A percentile compares a stretch with the other conserved stretches of the same genome.
phyloP scores from a whole-genome alignment of 345 rosid species.

The Leavenworthia alabamica region DNA sequence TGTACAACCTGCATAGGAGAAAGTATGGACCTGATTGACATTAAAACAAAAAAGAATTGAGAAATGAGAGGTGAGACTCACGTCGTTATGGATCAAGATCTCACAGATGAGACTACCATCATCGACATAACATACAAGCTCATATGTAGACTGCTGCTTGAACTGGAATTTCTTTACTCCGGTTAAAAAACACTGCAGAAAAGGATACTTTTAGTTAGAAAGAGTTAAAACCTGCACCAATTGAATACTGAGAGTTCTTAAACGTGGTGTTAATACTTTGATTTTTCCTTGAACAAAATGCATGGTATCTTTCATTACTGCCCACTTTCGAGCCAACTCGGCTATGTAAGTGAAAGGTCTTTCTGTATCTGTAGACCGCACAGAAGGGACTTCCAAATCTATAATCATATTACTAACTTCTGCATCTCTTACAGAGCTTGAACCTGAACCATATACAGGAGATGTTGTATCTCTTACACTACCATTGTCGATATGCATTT shows the following conservation, averaged over 20 bases:
- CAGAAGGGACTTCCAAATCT: conserved; percentile 45
- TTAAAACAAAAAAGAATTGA: background rate
- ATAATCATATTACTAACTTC: conserved; percentile 40
- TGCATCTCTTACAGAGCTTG: conserved; percentile 13
- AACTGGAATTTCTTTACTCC: conserved; percentile 79
- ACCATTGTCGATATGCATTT: conserved; percentile 36
- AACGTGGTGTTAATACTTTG: conserved; percentile 43
- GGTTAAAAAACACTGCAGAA: conserved; percentile 74
- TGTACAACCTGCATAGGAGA: conserved; percentile 57
- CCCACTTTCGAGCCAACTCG: conserved; percentile 74
- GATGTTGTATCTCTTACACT: conserved; percentile 26
- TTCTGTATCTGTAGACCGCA: conserved; percentile 46
- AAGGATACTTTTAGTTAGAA: background rate
- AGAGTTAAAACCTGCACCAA: background rate
- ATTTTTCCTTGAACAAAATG: conserved; percentile 57
- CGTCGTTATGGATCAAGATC: conserved; percentile 69
- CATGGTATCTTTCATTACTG: conserved; percentile 44
- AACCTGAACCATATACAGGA: conserved; percentile 22
- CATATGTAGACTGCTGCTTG: conserved; percentile 51
- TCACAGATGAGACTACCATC: conserved; percentile 96
- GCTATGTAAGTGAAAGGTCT: conserved; percentile 87
- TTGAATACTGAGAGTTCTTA: conserved; percentile 8
- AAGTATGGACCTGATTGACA: background rate
- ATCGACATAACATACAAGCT: conserved; percentile 70
- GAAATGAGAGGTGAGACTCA: conserved; percentile 33